These are phyloP conservation scores for Lonicera japonica DNA, from an alignment of 129 eudicot species.

Conservation along the genomic window DNA sequence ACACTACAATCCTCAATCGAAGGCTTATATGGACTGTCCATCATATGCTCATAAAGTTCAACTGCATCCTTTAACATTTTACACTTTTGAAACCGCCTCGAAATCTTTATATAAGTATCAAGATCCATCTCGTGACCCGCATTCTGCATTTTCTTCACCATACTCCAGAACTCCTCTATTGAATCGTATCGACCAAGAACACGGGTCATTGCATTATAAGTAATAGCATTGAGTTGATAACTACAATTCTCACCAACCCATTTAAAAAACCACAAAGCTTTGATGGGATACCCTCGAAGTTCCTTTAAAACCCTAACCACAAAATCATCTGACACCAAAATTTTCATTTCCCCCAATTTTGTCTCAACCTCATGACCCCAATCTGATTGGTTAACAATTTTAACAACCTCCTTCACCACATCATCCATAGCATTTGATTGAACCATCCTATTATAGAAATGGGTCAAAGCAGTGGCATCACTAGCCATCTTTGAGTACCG, in stretches of 20 bases:
- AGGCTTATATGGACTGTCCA: slow-evolving; percentile 76
- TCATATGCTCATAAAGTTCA: slow-evolving; percentile 76
- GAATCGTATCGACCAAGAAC: slow-evolving; percentile 59
- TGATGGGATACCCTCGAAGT: slow-evolving; percentile 37
- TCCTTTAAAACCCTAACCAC: slow-evolving; percentile 60
- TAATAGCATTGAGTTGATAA: slow-evolving; percentile 43
- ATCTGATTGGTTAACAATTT: slow-evolving; percentile 26
- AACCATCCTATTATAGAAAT: slow-evolving; percentile 43
- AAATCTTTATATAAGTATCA: slow-evolving; percentile 70
- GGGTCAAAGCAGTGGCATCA: slow-evolving; percentile 41
- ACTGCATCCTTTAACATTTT: slow-evolving; percentile 80
- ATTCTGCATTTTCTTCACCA: slow-evolving; percentile 53
- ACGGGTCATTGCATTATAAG: slow-evolving; percentile 66
- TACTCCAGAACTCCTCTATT: slow-evolving; percentile 54
- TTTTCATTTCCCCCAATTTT: slow-evolving; percentile 35
- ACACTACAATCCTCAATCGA: slow-evolving; percentile 42
- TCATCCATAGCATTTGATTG: slow-evolving; percentile 37
- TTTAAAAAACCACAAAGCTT: slow-evolving; percentile 52
- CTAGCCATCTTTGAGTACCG: slow-evolving; percentile 36
- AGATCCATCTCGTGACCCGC: slow-evolving; percentile 67
- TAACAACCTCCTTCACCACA: slow-evolving; percentile 49
- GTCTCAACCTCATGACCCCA: slow-evolving; percentile 64
- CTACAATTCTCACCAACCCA: slow-evolving; percentile 44
- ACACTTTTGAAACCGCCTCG: slow-evolving; percentile 55
- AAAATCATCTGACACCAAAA: slow-evolving; percentile 47